Conservation (phyloP, 2,329 filamentous ascomycete species). For the Dothideomycetes sp. region DNA sequence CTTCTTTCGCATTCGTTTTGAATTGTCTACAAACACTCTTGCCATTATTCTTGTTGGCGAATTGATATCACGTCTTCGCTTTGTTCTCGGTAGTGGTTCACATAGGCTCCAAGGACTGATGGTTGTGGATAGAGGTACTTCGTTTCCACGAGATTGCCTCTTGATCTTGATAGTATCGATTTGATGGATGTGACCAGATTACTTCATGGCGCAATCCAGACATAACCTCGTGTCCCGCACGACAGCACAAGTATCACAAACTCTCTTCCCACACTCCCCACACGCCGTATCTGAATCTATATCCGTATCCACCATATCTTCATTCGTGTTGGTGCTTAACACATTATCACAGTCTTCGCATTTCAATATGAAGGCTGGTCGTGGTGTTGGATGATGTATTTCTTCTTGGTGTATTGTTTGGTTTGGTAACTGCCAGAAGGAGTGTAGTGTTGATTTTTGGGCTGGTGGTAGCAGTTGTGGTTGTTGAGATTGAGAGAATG, state of each 20-base stretch:
- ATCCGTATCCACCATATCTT: slow-evolving; percentile 28
- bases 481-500: slow-evolving; percentile 18
- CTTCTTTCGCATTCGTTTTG: too few relatives aligned
- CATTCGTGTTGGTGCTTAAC: slow-evolving; percentile 26
- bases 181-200: too few relatives aligned
- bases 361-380: slow-evolving; percentile 15
- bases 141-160: too few relatives aligned
- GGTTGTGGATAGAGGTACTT: too few relatives aligned
- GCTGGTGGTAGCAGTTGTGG: slow-evolving; percentile 19
- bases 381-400: slow-evolving; percentile 1
- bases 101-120: too few relatives aligned
- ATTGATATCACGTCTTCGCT: too few relatives aligned
- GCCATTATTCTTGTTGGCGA: too few relatives aligned
- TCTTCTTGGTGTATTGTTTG: slow-evolving; percentile 16
- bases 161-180: too few relatives aligned
- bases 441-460: slow-evolving; percentile 39
- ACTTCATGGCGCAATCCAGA: slow-evolving; percentile 30
- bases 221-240: slow-evolving; percentile 30
- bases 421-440: slow-evolving; percentile 37
- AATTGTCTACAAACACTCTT: too few relatives aligned
- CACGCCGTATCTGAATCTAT: slow-evolving; percentile 29
- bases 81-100: too few relatives aligned
- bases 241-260: slow-evolving; percentile 37
- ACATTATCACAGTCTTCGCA: slow-evolving; percentile 38
- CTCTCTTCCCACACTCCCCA: slow-evolving; percentile 28